A percentile compares a stretch with the other conserved stretches of the same genome.
These are phyloP conservation scores for Spinacia oleracea DNA, from an alignment of 179 eudicot genomes.

Conservation along the genomic window DNA sequence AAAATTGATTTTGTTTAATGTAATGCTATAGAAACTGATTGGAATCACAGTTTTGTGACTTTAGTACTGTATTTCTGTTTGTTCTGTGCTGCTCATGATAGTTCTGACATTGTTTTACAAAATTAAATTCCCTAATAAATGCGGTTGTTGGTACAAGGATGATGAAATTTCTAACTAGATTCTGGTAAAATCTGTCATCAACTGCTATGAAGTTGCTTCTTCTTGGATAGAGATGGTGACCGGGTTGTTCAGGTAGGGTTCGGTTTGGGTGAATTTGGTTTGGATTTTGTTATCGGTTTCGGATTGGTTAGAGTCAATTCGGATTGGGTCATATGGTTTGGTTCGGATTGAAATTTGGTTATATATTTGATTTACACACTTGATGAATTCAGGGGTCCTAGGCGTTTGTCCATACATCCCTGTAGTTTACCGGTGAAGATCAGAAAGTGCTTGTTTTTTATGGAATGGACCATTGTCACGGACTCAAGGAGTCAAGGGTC, in stretches of 20 bases:
- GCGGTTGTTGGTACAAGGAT: background rate
- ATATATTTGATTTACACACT: no score
- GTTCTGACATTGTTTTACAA: slow-evolving; percentile 20
- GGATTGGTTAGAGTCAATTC: background rate
- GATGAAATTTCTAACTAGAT: background rate
- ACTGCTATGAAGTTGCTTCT: background rate
- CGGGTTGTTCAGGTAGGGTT: no score
- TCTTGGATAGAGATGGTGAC: background rate
- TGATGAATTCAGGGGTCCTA: no score
- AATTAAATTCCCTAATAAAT: background rate
- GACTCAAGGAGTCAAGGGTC: no score
- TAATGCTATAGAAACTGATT: slow-evolving; percentile 20
- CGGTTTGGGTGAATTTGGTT: no score
- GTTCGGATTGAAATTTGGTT: no score
- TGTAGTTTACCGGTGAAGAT: background rate
- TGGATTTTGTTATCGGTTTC: background rate
- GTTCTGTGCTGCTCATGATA: slow-evolving; percentile 6
- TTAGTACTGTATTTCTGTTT: slow-evolving; percentile 15
- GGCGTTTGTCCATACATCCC: no score
- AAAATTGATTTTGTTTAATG: slow-evolving; percentile 10
- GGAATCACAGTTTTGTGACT: slow-evolving; percentile 11
- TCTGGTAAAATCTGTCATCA: background rate
- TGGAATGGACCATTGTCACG: background rate
- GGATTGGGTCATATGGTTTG: background rate
- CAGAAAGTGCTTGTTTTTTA: background rate